These are phyloP conservation scores for Puccinellia tenuiflora DNA, from an alignment of 176 grass and related monocot species.

Conservation along the genomic window DNA sequence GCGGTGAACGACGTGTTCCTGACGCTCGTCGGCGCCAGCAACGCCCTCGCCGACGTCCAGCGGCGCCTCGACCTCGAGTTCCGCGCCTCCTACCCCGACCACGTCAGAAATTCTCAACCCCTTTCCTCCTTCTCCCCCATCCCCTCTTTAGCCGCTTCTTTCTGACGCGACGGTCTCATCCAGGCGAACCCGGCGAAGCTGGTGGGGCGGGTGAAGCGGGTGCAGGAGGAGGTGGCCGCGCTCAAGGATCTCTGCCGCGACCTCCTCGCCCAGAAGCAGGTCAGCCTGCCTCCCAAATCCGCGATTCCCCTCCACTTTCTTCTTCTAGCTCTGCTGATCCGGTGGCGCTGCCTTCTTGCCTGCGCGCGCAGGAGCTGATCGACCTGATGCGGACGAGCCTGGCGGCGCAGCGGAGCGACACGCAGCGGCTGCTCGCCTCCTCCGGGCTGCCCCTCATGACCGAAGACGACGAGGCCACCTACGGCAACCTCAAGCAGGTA, in stretches of 20 bases:
- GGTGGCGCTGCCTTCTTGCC: not conserved
- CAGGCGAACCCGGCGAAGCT: constrained; percentile 75
- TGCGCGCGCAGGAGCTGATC: constrained; percentile 55
- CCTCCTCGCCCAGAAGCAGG: constrained; percentile 73
- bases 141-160: not conserved
- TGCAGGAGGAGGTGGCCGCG: constrained; percentile 51
- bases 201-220: constrained; percentile 67
- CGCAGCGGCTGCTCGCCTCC: constrained; percentile 54
- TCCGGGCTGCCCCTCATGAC: constrained; percentile 54
- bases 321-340: not conserved
- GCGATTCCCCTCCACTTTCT: not conserved
- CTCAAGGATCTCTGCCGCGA: constrained; percentile 72
- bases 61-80: constrained; percentile 64
- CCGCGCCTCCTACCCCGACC: constrained; percentile 61
- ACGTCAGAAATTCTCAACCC: constrained; percentile 24
- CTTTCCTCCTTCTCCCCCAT: not conserved
- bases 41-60: constrained; percentile 50
- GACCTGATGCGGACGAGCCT: constrained; percentile 65
- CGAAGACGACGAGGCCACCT: constrained; percentile 46
- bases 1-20: constrained; percentile 50
- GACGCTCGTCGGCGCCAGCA: constrained; percentile 46
- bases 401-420: constrained; percentile 36
- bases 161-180: not conserved
- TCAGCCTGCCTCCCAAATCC: not conserved
- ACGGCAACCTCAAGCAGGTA: constrained; percentile 58